Conservation (phyloP, 1,139 yeast genomes). For the Kodamaea alishanica region DNA sequence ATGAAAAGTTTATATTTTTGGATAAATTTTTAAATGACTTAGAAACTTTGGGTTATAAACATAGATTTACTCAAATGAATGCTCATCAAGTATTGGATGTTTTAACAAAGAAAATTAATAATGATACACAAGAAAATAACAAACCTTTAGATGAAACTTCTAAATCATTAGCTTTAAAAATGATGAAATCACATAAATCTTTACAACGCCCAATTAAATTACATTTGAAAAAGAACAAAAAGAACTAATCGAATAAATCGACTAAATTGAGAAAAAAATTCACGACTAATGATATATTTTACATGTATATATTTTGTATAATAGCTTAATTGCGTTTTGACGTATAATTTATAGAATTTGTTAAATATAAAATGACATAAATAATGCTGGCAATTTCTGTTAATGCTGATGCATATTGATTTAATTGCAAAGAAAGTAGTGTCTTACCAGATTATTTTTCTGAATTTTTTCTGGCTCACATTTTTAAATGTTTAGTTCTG, state of each 20-base stretch:
- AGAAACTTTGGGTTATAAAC: constrained; percentile 18
- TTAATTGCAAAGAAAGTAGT: no score
- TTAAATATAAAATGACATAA: no score
- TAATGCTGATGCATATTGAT: no score
- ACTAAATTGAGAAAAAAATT: no score
- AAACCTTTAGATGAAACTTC: background rate
- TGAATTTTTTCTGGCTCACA: no score
- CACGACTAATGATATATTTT: no score
- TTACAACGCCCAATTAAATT: constrained; percentile 7
- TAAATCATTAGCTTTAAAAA: constrained; percentile 4
- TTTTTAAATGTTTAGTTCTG: no score
- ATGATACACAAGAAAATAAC: background rate
- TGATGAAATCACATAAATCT: constrained; percentile 7
- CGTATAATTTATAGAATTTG: no score
- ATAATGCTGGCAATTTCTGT: no score
- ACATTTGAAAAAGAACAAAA: constrained; percentile 4
- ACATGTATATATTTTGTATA: no score
- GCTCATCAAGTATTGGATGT: constrained; percentile 11
- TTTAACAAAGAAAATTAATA: constrained; percentile 4
- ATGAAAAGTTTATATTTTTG: constrained; percentile 18
- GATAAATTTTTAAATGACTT: constrained; percentile 19
- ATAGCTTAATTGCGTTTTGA: no score
- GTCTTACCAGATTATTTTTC: no score
- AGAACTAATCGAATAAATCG: background rate
- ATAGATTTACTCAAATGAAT: constrained; percentile 15